phyloP scores from a whole-genome alignment of 139 green algal species.

The Chlorella sp. region DNA sequence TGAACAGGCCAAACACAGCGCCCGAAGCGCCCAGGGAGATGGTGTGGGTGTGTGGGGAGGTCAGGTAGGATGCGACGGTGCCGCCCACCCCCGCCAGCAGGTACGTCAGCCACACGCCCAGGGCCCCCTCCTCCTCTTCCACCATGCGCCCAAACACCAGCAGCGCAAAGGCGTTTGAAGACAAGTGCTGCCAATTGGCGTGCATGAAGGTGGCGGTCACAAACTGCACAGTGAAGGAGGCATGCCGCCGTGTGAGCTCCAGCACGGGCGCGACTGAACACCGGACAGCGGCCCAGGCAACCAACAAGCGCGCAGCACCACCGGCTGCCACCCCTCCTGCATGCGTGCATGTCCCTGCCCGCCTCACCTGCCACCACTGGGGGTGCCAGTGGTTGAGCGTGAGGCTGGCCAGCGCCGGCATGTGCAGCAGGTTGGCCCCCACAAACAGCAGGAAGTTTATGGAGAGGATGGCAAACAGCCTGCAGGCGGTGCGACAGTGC shows the following conservation, averaged over 20 bases:
- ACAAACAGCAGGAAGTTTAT: conserved; percentile 54
- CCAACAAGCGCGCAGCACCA: too few species aligned
- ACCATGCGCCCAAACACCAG: conserved; percentile 64
- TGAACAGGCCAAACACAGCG: conserved; percentile 81
- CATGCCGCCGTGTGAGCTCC: neutral
- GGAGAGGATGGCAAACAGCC: neutral
- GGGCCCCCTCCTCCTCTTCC: conserved; percentile 61
- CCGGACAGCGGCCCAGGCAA: too few species aligned
- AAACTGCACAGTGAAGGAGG: conserved; percentile 18
- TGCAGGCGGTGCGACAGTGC: neutral
- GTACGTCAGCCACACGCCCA: conserved; percentile 60
- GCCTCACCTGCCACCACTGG: conserved; percentile 49
- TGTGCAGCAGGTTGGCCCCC: conserved; percentile 19
- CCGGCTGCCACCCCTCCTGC: too few species aligned
- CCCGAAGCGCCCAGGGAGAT: conserved; percentile 53
- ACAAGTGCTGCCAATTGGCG: conserved; percentile 61
- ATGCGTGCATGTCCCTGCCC: neutral
- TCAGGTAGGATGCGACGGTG: conserved; percentile 45
- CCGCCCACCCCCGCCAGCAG: conserved; percentile 51
- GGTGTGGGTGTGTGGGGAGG: conserved; percentile 33
- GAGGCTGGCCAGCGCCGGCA: conserved; percentile 26
- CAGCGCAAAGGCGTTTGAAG: conserved; percentile 59
- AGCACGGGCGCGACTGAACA: too few species aligned
- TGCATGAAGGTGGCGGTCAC: conserved; percentile 59
- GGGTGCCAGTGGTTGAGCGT: conserved; percentile 45